Evolutionary conservation across 129 eudicot genomes (phyloP), one percentile per base, ranked within the genome.

Genomic region (Arctium minus): DNA sequence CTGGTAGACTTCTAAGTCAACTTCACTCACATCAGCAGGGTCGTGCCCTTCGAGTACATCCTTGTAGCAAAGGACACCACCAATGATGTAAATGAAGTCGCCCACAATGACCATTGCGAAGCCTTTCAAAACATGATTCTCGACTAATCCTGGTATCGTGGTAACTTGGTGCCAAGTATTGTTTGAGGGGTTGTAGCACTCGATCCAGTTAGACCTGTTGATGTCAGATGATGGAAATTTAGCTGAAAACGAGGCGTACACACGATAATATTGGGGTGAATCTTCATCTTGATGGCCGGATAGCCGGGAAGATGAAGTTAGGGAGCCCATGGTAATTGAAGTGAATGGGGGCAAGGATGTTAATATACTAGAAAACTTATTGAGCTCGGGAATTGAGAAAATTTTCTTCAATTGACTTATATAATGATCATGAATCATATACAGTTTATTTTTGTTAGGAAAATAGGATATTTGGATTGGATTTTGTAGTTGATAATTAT

Each of bases 231-330:
- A 76, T 33, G 86, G 80, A 70, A 73, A 35, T n/a, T 83, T 83
- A n/a, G 83, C 81, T 35, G 92, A 87, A 78, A 90, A 92, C 10
- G 94, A 88, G 56, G 89, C 89, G n/a, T 85, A 90, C 76, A 92
- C 86, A 3, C 88, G 86, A 75, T 85, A 81, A 13, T 30, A 42
- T 71, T 81, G 78, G 85, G 85, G 44, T 31, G 87, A 79, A 76
- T 78, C 86, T 81, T 73, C 84, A 79, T 42, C 40, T 68, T 64
- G 70, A 22, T 12, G 72, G 2, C 56, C 53, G 1, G 82, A 46
- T 17, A 33, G 72, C 18, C 72, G 84, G 13, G 88, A 81, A 69
- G 68, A 79, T 72, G 89, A 79, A 73, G 87, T 9, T 50, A 90
- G 48, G n/a, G 94, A 92, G 50, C 89, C 92, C 94, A 92, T 92